Conservation (phyloP, 1,284 basidiomycete genomes). For the Neonothopanus nambi region DNA sequence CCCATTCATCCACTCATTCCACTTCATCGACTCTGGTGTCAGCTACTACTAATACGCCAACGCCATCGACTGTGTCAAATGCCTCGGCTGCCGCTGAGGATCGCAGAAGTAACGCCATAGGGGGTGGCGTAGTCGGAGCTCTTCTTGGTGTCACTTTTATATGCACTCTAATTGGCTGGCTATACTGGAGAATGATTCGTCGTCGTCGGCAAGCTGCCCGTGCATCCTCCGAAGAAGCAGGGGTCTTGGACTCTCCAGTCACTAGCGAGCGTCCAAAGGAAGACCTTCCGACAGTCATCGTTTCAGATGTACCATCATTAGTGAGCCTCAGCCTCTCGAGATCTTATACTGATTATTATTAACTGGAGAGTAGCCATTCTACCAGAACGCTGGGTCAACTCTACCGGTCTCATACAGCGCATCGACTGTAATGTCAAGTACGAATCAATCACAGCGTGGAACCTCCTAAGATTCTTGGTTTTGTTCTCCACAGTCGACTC, state of each 20-base stretch:
- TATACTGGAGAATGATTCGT: background rate
- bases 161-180: background rate
- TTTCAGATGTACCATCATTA: background rate
- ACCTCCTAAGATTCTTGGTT: background rate
- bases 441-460: too few species aligned
- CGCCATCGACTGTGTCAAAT: conserved; percentile 15
- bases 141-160: conserved; percentile 23
- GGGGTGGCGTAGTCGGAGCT: conserved; percentile 44
- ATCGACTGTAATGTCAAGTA: too few species aligned
- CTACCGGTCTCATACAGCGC: too few species aligned
- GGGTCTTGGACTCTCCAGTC: too few species aligned
- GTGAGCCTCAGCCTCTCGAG: too few species aligned
- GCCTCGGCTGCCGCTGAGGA: conserved; percentile 11
- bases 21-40: background rate
- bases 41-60: background rate
- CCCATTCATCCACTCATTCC: conserved; percentile 4
- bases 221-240: too few species aligned
- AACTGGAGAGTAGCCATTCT: too few species aligned
- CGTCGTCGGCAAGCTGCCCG: too few species aligned
- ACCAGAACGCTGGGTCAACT: too few species aligned
- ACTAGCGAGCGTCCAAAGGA: too few species aligned
- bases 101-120: conserved; percentile 40
- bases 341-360: too few species aligned
- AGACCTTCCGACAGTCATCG: too few species aligned
- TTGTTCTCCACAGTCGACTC: background rate